phyloP scores from a whole-genome alignment of 805 yeast genomes.

The Saccharomycopsis malanga region DNA sequence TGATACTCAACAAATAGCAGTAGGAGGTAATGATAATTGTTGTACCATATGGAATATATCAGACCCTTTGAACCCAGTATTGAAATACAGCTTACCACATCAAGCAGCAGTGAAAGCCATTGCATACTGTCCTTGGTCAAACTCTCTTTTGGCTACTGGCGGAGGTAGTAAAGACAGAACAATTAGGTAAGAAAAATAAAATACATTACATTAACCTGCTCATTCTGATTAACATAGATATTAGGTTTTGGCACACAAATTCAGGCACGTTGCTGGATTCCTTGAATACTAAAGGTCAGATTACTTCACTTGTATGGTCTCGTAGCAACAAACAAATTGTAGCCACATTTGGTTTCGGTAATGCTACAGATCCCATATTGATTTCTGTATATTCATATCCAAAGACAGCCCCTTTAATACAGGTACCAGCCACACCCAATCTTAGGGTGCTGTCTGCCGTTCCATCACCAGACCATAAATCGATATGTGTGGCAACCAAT shows the following conservation, averaged over 20 bases:
- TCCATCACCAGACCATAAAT: constrained; percentile 53
- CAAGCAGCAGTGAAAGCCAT: constrained; percentile 86
- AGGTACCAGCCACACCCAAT: constrained; percentile 44
- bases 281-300: constrained; percentile 57
- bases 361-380: constrained; percentile 42
- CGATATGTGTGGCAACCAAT: constrained; percentile 67
- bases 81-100: constrained; percentile 51
- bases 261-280: constrained; percentile 65
- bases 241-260: constrained; percentile 75
- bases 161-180: constrained; percentile 80
- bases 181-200: too few relatives aligned
- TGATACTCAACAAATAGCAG: constrained; percentile 52
- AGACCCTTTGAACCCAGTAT: constrained; percentile 34
- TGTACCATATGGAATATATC: constrained; percentile 71
- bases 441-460: constrained; percentile 62
- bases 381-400: constrained; percentile 66
- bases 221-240: too few relatives aligned
- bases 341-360: constrained; percentile 80
- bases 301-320: constrained; percentile 79
- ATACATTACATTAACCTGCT: neutral
- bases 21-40: constrained; percentile 80
- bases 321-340: constrained; percentile 51
- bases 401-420: constrained; percentile 38
- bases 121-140: constrained; percentile 88
- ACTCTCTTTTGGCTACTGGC: constrained; percentile 76